These are phyloP conservation scores for Gloeostereum incarnatum DNA, from an alignment of 768 basidiomycete species.

Conservation along the genomic window DNA sequence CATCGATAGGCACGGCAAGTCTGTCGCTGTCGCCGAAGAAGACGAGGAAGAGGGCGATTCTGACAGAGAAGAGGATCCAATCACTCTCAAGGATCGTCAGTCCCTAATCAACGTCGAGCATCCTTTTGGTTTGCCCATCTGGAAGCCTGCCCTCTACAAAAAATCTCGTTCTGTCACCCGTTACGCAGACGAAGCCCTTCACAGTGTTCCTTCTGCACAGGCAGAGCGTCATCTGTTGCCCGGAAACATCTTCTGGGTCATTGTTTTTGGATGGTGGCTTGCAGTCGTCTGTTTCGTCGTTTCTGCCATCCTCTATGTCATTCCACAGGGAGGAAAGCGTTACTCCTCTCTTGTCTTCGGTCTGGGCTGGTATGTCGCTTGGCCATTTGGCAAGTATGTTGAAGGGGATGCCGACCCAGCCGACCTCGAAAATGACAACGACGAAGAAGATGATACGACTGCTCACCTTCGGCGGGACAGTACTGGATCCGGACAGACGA, in stretches of 20 bases:
- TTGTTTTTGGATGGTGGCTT: conserved; percentile 93
- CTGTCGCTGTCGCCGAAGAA: conserved; percentile 24
- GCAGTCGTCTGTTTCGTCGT: conserved; percentile 59
- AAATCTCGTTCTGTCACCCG: conserved; percentile 95
- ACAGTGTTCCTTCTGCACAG: conserved; percentile 85
- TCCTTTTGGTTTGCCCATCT: conserved; percentile 97
- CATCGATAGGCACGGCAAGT: conserved; percentile 35
- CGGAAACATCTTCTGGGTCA: conserved; percentile 89
- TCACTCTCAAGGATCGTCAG: conserved; percentile 92
- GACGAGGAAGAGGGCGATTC: conserved; percentile 18
- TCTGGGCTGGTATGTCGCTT: conserved; percentile 90
- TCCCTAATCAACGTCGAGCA: conserved; percentile 99
- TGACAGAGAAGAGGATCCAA: conserved; percentile 58
- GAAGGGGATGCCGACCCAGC: conserved; percentile 56
- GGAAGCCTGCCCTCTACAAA: conserved; percentile 99
- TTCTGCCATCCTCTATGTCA: conserved; percentile 56
- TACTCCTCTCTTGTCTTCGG: conserved; percentile 87
- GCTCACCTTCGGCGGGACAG: conserved; percentile 16
- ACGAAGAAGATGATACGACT: conserved; percentile 25
- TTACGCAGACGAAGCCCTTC: conserved; percentile 90
- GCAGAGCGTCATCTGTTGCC: conserved; percentile 89
- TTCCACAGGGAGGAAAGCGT: conserved; percentile 74
- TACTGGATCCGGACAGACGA: conserved; percentile 21
- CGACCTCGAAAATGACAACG: conserved; percentile 22
- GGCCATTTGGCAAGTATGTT: conserved; percentile 99